Evolutionary conservation across 176 grass and related monocot genomes (phyloP).

Genomic region (Olyra latifolia): DNA sequence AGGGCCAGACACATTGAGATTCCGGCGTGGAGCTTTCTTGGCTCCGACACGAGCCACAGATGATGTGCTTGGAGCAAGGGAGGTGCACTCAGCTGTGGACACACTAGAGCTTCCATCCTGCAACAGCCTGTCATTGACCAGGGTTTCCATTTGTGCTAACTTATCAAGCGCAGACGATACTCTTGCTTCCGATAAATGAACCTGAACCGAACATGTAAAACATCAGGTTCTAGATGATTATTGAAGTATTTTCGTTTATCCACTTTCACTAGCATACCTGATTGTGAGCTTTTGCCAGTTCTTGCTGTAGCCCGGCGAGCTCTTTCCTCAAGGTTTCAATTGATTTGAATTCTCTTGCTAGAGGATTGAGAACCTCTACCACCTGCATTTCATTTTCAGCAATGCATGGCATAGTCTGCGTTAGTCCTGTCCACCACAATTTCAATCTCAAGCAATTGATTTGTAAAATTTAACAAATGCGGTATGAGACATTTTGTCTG

Average conservation of each 20-base stretch:
- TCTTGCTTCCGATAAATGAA: slow-evolving; percentile 76
- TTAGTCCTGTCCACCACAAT: not conserved
- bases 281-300: slow-evolving; percentile 64
- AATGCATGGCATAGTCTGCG: not conserved
- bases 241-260: not conserved
- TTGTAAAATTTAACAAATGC: not conserved
- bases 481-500: not conserved
- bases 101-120: slow-evolving; percentile 43
- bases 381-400: slow-evolving; percentile 51
- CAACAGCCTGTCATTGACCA: slow-evolving; percentile 69
- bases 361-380: slow-evolving; percentile 86
- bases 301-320: slow-evolving; percentile 71
- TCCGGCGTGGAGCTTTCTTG: slow-evolving; percentile 43
- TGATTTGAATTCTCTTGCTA: slow-evolving; percentile 90
- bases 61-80: slow-evolving; percentile 64
- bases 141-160: slow-evolving; percentile 75
- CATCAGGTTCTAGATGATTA: not conserved
- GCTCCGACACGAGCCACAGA: slow-evolving; percentile 18
- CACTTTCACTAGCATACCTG: slow-evolving; percentile 52
- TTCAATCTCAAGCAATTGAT: not conserved
- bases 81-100: slow-evolving; percentile 36
- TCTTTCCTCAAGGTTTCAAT: slow-evolving; percentile 91
- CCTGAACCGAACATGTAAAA: slow-evolving; percentile 31
- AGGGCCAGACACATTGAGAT: slow-evolving; percentile 75
- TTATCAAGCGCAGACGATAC: slow-evolving; percentile 73